A percentile compares a stretch with the other conserved stretches of the same genome.
Evolutionary conservation across 352 stramenopile genomes (phyloP).

Genomic region (Globisporangium splendens): DNA sequence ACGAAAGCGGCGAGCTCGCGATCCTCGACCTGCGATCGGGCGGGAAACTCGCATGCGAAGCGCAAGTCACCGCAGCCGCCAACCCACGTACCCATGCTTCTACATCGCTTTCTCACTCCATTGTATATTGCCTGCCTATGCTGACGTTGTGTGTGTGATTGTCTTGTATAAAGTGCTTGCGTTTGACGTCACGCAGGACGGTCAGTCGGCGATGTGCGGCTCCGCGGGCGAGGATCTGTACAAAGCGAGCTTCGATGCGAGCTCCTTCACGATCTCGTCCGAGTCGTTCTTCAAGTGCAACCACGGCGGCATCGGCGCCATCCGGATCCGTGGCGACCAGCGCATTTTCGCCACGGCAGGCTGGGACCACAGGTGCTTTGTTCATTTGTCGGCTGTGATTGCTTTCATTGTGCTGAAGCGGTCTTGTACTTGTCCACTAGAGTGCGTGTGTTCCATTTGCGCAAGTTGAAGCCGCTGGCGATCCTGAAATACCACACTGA

Average conservation of each 20-base stretch:
- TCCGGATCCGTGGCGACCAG: conserved; percentile 65
- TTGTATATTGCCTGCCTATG: too few relatives aligned
- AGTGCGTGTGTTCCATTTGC: conserved; percentile 67
- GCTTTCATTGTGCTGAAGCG: neutral
- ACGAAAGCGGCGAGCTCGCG: conserved; percentile 69
- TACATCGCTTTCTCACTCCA: neutral
- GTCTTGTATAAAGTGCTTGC: conserved; percentile 44
- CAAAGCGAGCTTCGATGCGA: conserved; percentile 37
- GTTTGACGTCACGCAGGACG: conserved; percentile 61
- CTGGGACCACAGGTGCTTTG: conserved; percentile 60
- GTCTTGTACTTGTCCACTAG: conserved; percentile 9
- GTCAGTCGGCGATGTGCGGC: conserved; percentile 50
- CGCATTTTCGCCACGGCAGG: conserved; percentile 77
- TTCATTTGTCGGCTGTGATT: neutral
- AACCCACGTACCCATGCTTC: conserved; percentile 43
- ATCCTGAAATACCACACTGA: conserved; percentile 81
- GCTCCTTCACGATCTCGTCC: conserved; percentile 28
- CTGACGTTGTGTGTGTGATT: neutral
- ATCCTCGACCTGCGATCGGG: conserved; percentile 57
- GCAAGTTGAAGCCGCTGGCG: conserved; percentile 71
- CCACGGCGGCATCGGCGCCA: conserved; percentile 58
- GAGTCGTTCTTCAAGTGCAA: conserved; percentile 54
- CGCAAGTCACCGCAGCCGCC: conserved; percentile 34
- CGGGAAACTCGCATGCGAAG: conserved; percentile 46
- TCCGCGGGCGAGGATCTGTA: conserved; percentile 59